Percentiles rank a stretch among this genome's conserved stretches.
Conservation (phyloP, 2,329 filamentous ascomycete species). For the Zymoseptoria pseudotritici region DNA sequence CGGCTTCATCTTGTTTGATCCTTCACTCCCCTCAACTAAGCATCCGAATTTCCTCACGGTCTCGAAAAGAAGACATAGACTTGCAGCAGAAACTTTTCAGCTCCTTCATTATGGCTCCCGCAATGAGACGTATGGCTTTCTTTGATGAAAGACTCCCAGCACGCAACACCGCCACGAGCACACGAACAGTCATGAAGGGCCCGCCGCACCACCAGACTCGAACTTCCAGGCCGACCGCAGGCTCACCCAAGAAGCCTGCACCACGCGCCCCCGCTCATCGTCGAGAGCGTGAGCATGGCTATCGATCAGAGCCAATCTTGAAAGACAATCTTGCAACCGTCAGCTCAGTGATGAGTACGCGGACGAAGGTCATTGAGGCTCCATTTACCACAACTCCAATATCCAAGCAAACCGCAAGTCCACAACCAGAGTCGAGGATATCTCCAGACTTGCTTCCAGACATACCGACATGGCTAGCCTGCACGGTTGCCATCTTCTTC, state of each 20-base stretch:
- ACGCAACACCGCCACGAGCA: neutral
- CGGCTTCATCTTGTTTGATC: neutral
- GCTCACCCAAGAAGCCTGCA: neutral
- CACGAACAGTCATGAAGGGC: neutral
- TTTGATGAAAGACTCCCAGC: neutral
- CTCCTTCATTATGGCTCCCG: neutral
- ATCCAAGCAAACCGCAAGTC: neutral
- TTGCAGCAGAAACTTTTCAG: neutral
- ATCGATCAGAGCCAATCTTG: neutral
- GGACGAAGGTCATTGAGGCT: neutral
- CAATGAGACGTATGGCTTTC: neutral
- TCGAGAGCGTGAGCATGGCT: neutral
- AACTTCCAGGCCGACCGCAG: neutral
- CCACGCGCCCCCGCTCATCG: neutral
- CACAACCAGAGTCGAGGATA: neutral
- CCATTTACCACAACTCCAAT: neutral
- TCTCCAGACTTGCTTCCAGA: conserved; percentile 6
- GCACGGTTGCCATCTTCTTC: conserved; percentile 2
- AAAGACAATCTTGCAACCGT: neutral
- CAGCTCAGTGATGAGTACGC: neutral
- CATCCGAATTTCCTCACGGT: neutral
- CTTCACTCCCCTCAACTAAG: neutral
- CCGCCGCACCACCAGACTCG: neutral
- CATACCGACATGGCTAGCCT: neutral
- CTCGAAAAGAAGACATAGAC: neutral